A percentile compares a stretch with the other conserved stretches of the same genome.
These are phyloP conservation scores for Thermoascus crustaceus DNA, from an alignment of 2,329 filamentous ascomycete genomes.

Conservation along the genomic window DNA sequence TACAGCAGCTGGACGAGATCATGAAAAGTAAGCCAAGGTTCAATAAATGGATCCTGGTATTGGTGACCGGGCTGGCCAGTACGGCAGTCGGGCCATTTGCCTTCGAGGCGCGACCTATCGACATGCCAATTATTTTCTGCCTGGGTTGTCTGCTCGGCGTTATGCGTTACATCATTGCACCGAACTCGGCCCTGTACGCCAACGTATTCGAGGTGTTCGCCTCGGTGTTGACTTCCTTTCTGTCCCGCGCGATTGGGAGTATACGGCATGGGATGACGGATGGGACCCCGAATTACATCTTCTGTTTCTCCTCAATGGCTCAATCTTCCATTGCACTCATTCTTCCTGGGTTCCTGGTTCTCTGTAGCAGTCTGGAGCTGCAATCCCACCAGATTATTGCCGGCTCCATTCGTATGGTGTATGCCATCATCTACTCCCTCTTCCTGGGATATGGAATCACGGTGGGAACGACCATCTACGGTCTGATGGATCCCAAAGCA, in stretches of 20 bases:
- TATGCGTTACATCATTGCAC: conserved; percentile 65
- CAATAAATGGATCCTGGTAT: conserved; percentile 45
- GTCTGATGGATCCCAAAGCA: conserved; percentile 48
- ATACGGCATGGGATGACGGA: conserved; percentile 39
- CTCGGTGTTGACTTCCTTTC: conserved; percentile 57
- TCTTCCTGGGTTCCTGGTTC: conserved; percentile 57
- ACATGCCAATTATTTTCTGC: conserved; percentile 67
- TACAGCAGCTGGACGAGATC: conserved; percentile 40
- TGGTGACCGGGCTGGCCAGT: conserved; percentile 66
- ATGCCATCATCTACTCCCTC: conserved; percentile 61
- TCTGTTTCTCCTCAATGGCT: conserved; percentile 62
- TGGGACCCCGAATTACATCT: conserved; percentile 34
- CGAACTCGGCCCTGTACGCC: conserved; percentile 59
- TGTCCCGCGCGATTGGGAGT: conserved; percentile 58
- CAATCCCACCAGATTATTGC: conserved; percentile 61
- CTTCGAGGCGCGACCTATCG: conserved; percentile 65
- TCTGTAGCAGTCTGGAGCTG: conserved; percentile 53
- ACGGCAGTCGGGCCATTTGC: conserved; percentile 69
- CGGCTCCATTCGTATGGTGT: conserved; percentile 62
- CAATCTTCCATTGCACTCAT: conserved; percentile 65
- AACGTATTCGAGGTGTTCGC: conserved; percentile 58
- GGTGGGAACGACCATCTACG: conserved; percentile 54
- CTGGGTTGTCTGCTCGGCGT: conserved; percentile 65
- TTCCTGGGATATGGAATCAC: conserved; percentile 65
- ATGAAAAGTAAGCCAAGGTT: conserved; percentile 49